Evolutionary conservation across 83 land plant genomes (phyloP).

Genomic region (Picea abies): DNA sequence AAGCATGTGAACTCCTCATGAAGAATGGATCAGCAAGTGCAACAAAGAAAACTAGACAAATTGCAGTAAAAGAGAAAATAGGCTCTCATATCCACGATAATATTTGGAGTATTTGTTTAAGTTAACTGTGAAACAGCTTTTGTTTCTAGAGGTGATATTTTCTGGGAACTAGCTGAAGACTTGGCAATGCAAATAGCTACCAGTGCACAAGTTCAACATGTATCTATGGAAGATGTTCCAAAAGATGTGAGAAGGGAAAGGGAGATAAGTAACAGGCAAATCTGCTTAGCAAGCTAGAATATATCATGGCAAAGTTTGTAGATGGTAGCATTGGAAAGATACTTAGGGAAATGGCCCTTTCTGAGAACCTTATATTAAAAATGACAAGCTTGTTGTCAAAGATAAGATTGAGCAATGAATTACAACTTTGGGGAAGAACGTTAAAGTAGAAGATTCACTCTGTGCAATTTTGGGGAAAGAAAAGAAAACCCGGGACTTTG

Average conservation of each 20-base stretch:
- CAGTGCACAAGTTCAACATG: slow-evolving; percentile 80
- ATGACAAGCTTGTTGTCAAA: slow-evolving; percentile 82
- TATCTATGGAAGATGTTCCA: slow-evolving; percentile 84
- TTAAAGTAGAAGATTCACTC: slow-evolving; percentile 87
- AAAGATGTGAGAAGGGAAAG: slow-evolving; percentile 81
- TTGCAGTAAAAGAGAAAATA: slow-evolving; percentile 90
- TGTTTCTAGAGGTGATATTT: slow-evolving; percentile 95
- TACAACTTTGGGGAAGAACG: slow-evolving; percentile 89
- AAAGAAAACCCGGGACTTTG: slow-evolving; percentile 91
- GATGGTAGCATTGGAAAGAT: slow-evolving; percentile 91
- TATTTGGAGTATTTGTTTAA: slow-evolving; percentile 82
- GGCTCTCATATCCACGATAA: slow-evolving; percentile 94
- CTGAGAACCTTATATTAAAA: slow-evolving; percentile 95
- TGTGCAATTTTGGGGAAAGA: slow-evolving; percentile 94
- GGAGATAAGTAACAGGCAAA: slow-evolving; percentile 94
- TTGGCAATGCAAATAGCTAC: slow-evolving; percentile 98
- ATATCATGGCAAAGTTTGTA: slow-evolving; percentile 81
- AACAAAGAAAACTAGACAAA: slow-evolving; percentile 84
- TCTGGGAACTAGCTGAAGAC: slow-evolving; percentile 93
- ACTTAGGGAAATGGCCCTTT: slow-evolving; percentile 79
- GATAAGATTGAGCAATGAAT: slow-evolving; percentile 87
- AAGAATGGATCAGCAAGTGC: slow-evolving; percentile 97
- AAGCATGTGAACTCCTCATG: slow-evolving; percentile 81
- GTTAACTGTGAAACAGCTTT: slow-evolving; percentile 97
- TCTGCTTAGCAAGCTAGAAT: slow-evolving; percentile 80